Evolutionary conservation across 768 basidiomycete species (phyloP).

Genomic region (Lactarius hatsudake): DNA sequence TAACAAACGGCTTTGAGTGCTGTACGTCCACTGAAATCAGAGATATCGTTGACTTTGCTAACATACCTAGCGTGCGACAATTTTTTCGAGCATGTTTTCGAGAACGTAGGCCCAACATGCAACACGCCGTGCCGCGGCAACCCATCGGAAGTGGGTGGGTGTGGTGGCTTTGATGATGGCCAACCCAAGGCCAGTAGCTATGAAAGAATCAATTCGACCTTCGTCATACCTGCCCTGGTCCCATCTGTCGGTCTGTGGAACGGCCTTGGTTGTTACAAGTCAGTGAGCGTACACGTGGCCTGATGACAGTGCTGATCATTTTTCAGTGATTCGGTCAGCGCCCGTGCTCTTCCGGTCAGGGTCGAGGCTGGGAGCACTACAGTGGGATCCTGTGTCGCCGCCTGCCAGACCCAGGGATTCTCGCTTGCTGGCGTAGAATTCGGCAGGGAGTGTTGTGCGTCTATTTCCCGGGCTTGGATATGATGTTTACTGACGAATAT

Average conservation of each 20-base stretch:
- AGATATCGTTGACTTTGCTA: not conserved
- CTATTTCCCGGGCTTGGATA: too few relatives aligned
- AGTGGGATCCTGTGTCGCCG: constrained; percentile 58
- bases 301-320: not conserved
- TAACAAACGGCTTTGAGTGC: constrained; percentile 62
- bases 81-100: constrained; percentile 45
- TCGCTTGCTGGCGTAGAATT: constrained; percentile 57
- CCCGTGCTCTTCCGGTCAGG: constrained; percentile 37
- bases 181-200: constrained; percentile 52
- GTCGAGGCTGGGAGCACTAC: constrained; percentile 51
- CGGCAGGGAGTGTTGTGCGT: constrained; percentile 5
- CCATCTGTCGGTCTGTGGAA: constrained; percentile 59
- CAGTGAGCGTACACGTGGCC: constrained; percentile 18
- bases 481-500: too few relatives aligned
- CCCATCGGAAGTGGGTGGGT: constrained; percentile 55
- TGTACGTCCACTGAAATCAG: constrained; percentile 38
- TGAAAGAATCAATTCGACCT: constrained; percentile 53
- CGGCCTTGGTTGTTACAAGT: constrained; percentile 75
- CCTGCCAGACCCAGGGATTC: constrained; percentile 67
- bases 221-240: constrained; percentile 43
- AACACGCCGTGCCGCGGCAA: constrained; percentile 62
- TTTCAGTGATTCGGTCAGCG: constrained; percentile 35
- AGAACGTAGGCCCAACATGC: constrained; percentile 49
- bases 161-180: constrained; percentile 35
- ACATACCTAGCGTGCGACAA: constrained; percentile 4